phyloP scores from a whole-genome alignment of 108 stramenopile genomes.

The Skeletonema menzelii region DNA sequence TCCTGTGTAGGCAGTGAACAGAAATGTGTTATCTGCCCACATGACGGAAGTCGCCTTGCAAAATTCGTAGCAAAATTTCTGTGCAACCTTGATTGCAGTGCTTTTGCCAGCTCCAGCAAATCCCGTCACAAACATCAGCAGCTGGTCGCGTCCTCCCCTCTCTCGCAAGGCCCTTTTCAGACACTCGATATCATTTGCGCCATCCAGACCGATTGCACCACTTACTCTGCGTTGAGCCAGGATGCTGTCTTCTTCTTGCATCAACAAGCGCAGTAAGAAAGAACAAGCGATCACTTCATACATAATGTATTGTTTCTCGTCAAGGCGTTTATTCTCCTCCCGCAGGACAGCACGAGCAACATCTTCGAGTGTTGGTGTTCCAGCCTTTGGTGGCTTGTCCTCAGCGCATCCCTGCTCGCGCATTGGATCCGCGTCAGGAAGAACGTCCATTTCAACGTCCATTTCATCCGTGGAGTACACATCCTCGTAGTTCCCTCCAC shows the following conservation, averaged over 20 bases:
- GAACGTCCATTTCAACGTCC: no score
- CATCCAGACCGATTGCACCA: neutral
- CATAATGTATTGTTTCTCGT: slow-evolving; percentile 5
- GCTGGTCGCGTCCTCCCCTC: slow-evolving; percentile 14
- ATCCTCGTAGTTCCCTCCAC: neutral
- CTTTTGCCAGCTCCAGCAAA: slow-evolving; percentile 23
- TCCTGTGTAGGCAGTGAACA: slow-evolving; percentile 30
- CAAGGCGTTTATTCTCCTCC: slow-evolving; percentile 3
- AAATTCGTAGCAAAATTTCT: slow-evolving; percentile 23
- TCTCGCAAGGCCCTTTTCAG: neutral
- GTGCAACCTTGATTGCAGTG: slow-evolving; percentile 12
- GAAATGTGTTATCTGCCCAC: slow-evolving; percentile 15
- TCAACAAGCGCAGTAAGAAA: neutral
- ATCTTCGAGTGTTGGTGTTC: neutral
- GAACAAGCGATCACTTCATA: slow-evolving; percentile 16
- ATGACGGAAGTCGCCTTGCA: slow-evolving; percentile 7
- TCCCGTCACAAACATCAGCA: slow-evolving; percentile 27
- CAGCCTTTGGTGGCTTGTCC: no score
- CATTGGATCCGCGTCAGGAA: no score
- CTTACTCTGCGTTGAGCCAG: neutral
- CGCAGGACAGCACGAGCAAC: neutral
- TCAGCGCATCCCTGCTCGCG: no score
- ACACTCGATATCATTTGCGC: neutral
- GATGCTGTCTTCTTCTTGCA: neutral
- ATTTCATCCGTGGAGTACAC: neutral